A percentile compares a stretch with the other conserved stretches of the same genome.
Evolutionary conservation across 768 basidiomycete species (phyloP).

Genomic region (Xerocomellus intermedius): DNA sequence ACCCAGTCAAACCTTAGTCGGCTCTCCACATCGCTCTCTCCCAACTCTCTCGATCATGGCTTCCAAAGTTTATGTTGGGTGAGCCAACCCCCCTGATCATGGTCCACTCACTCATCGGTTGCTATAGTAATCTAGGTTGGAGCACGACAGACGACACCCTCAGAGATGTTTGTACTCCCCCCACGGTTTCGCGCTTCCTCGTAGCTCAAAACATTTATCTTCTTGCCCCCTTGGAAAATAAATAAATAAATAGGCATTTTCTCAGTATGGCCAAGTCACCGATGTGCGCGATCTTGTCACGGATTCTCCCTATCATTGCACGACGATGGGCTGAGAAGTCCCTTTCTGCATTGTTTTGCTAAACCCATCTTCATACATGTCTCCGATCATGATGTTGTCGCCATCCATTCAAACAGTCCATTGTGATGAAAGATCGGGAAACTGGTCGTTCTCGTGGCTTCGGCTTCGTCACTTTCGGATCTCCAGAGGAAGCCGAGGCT

Average conservation of each 20-base stretch:
- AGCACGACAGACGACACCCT: constrained; percentile 30
- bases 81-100: constrained; percentile 7
- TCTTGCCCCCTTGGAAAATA: not conserved
- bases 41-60: constrained; percentile 25
- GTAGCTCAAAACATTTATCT: constrained; percentile 8
- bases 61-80: constrained; percentile 34
- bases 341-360: constrained; percentile 22
- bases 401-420: constrained; percentile 23
- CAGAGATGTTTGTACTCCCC: constrained; percentile 20
- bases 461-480: constrained; percentile 49
- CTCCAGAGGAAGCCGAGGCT: constrained; percentile 37
- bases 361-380: constrained; percentile 27
- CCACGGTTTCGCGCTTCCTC: not conserved
- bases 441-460: constrained; percentile 59
- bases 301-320: constrained; percentile 31
- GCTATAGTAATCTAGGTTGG: constrained; percentile 34
- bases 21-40: constrained; percentile 12
- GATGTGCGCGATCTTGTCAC: constrained; percentile 47
- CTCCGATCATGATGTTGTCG: constrained; percentile 8
- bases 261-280: constrained; percentile 40
- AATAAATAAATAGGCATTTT: constrained; percentile 39
- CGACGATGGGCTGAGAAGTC: constrained; percentile 33
- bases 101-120: not conserved
- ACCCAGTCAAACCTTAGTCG: constrained; percentile 18
- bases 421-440: constrained; percentile 50